Evolutionary conservation across 202 grass and related monocot genomes (phyloP).

Genomic region (Saccharum hybrid): DNA sequence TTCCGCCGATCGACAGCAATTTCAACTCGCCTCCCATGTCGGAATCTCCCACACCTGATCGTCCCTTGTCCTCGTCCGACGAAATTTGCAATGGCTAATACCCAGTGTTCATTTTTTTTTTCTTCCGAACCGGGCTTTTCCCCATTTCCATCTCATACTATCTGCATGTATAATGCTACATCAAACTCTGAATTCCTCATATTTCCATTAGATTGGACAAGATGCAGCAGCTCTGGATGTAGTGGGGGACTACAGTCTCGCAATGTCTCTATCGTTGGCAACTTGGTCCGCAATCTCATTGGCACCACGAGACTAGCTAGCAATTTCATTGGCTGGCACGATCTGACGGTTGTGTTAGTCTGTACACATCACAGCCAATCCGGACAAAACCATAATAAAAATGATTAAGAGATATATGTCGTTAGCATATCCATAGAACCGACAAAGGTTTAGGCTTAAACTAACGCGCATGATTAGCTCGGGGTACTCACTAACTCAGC

Average conservation of each 20-base stretch:
- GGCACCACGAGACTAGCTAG: not conserved
- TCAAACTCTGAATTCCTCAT: not conserved
- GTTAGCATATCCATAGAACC: slow-evolving; percentile 41
- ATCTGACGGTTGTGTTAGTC: not conserved
- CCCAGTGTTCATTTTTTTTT: not conserved
- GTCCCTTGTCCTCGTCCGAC: not conserved
- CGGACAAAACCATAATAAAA: not conserved
- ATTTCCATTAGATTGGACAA: not conserved
- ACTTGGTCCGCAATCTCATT: not conserved
- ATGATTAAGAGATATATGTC: slow-evolving; percentile 22
- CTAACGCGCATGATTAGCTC: slow-evolving; percentile 48
- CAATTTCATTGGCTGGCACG: not conserved
- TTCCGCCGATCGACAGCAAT: not conserved
- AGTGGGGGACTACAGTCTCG: not conserved
- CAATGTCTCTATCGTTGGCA: not conserved
- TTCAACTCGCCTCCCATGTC: not conserved
- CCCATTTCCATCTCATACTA: not conserved
- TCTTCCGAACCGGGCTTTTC: not conserved
- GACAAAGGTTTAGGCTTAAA: slow-evolving; percentile 33
- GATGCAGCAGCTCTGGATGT: not conserved
- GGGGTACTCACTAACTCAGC: not conserved
- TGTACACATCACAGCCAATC: slow-evolving; percentile 26
- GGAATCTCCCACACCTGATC: not conserved
- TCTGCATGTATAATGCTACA: not conserved
- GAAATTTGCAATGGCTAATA: not conserved